phyloP scores from a whole-genome alignment of 257 asterid species.

The Verbascum thapsus region DNA sequence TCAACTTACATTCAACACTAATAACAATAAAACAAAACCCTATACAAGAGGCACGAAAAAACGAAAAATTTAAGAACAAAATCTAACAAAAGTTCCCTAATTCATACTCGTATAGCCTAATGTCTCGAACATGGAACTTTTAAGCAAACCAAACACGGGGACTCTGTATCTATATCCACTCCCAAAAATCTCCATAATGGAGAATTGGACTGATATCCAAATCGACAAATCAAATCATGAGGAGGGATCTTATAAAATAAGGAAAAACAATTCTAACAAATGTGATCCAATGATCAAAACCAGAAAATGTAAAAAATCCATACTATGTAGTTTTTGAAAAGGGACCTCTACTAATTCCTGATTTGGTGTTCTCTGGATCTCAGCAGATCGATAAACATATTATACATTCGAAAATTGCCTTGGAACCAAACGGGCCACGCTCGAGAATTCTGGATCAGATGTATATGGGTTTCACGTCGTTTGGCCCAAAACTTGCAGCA shows the following conservation, averaged over 20 bases:
- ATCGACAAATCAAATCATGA: constrained; percentile 33
- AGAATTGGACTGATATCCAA: constrained; percentile 29
- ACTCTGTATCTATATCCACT: constrained; percentile 26
- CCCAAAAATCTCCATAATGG: constrained; percentile 26
- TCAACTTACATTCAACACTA: constrained; percentile 19
- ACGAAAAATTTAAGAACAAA: constrained; percentile 32
- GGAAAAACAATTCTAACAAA: background rate
- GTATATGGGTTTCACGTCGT: constrained; percentile 90
- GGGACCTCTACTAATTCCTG: too few relatives aligned
- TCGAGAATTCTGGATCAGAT: constrained; percentile 54
- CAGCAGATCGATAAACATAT: too few relatives aligned
- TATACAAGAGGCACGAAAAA: constrained; percentile 38
- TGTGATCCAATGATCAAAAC: constrained; percentile 28
- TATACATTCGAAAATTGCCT: constrained; percentile 33
- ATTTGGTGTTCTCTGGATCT: too few relatives aligned
- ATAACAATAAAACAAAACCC: constrained; percentile 25
- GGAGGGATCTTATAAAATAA: constrained; percentile 21
- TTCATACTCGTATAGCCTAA: too few relatives aligned
- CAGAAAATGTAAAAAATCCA: constrained; percentile 27
- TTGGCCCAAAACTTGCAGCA: constrained; percentile 78
- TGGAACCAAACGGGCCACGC: too few relatives aligned
- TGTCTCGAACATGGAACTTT: too few relatives aligned
- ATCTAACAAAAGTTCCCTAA: too few relatives aligned
- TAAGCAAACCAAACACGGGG: too few relatives aligned
- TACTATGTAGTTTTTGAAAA: constrained; percentile 20